Evolutionary conservation across 371 early-diverging fungal species (phyloP).

Genomic region (Lichtheimia ramosa): DNA sequence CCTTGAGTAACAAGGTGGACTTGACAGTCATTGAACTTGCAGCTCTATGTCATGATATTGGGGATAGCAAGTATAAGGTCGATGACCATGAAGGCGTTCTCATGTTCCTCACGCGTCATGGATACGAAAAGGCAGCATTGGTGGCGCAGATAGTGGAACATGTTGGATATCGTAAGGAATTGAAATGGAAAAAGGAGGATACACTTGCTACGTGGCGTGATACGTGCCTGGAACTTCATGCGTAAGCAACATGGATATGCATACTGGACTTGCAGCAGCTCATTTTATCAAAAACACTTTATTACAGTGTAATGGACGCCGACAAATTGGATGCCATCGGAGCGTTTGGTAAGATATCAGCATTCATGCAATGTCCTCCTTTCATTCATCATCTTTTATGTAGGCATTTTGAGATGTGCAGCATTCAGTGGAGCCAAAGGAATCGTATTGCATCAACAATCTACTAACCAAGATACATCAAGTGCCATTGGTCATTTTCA

Average conservation of each 20-base stretch:
- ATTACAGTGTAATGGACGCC: slow-evolving; percentile 73
- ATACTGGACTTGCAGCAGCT: neutral
- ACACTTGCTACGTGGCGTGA: slow-evolving; percentile 51
- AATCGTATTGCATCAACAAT: slow-evolving; percentile 58
- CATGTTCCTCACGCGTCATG: slow-evolving; percentile 42
- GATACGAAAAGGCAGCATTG: slow-evolving; percentile 41
- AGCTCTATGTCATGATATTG: slow-evolving; percentile 78
- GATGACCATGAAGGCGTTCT: slow-evolving; percentile 44
- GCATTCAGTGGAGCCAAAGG: slow-evolving; percentile 72
- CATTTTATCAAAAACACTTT: too few relatives aligned
- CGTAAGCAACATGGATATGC: slow-evolving; percentile 31
- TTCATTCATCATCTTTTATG: neutral
- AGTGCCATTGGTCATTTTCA: slow-evolving; percentile 70
- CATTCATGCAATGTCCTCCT: neutral
- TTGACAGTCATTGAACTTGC: slow-evolving; percentile 66
- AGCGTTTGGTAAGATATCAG: slow-evolving; percentile 60
- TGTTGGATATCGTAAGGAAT: slow-evolving; percentile 75
- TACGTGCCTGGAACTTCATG: slow-evolving; percentile 61
- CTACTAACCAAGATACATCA: too few relatives aligned
- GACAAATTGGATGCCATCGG: slow-evolving; percentile 85
- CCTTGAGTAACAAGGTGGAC: slow-evolving; percentile 40
- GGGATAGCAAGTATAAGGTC: slow-evolving; percentile 65
- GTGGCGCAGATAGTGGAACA: slow-evolving; percentile 65
- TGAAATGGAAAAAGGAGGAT: slow-evolving; percentile 44
- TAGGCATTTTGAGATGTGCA: slow-evolving; percentile 70